Percentiles rank a stretch among this genome's conserved stretches.
These are phyloP conservation scores for Drechslerella dactyloides DNA, from an alignment of 2,329 filamentous ascomycete genomes.

Conservation along the genomic window DNA sequence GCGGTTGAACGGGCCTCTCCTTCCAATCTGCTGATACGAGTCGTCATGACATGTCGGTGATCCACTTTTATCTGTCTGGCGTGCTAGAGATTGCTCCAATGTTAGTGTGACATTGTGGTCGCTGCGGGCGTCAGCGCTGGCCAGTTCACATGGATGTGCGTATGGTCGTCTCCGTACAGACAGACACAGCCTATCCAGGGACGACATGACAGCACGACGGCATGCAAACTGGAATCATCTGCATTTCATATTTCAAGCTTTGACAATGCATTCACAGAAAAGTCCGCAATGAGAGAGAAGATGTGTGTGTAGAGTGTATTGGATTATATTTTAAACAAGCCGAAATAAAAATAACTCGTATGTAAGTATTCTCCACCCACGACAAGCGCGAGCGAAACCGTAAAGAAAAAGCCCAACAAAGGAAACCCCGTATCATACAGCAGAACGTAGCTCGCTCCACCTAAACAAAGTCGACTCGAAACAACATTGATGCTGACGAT, in stretches of 20 bases:
- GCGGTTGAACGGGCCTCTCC: conserved; percentile 22
- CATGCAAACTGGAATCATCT: neutral
- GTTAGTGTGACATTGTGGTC: no score
- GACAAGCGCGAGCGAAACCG: neutral
- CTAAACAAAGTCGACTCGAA: conserved; percentile 36
- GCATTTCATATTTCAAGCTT: neutral
- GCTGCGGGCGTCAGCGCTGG: no score
- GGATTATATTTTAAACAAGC: no score
- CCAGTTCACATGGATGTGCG: no score
- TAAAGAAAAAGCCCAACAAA: conserved; percentile 8
- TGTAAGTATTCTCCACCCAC: conserved; percentile 12
- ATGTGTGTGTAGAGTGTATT: no score
- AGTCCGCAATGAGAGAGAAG: neutral
- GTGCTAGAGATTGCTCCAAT: no score
- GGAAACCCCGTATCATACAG: conserved; percentile 41
- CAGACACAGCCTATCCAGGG: conserved; percentile 4
- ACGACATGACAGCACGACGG: conserved; percentile 4
- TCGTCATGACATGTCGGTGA: conserved; percentile 22
- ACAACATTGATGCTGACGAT: conserved; percentile 17
- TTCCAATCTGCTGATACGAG: conserved; percentile 16
- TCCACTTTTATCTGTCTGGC: conserved; percentile 31
- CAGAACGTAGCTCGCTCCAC: conserved; percentile 42
- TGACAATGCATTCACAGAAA: conserved; percentile 4
- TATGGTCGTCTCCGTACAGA: neutral
- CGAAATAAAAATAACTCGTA: no score